A percentile compares a stretch with the other conserved stretches of the same genome.
Evolutionary conservation across 148 eudicot species (phyloP).

Genomic region (Fagopyrum tataricum): DNA sequence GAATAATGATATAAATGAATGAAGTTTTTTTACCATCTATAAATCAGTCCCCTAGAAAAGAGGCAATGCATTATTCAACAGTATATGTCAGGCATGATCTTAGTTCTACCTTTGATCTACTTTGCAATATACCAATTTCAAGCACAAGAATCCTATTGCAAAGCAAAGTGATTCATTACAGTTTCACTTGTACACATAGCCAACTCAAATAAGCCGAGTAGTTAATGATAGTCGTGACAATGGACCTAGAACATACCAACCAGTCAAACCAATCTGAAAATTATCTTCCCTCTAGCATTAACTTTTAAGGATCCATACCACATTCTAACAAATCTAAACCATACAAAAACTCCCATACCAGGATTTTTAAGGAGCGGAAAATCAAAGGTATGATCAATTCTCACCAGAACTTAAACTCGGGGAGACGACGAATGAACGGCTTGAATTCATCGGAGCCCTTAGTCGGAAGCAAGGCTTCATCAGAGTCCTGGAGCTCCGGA

Average conservation of each 20-base stretch:
- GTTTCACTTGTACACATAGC: background rate
- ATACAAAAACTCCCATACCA: background rate
- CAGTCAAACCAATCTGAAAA: background rate
- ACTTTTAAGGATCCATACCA: background rate
- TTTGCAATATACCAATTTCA: background rate
- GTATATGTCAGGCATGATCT: background rate
- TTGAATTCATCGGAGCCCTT: constrained; percentile 90
- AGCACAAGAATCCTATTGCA: background rate
- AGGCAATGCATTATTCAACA: background rate
- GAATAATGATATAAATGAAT: background rate
- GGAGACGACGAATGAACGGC: constrained; percentile 87
- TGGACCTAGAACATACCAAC: background rate
- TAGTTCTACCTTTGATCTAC: background rate
- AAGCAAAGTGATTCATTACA: background rate
- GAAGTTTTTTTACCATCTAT: background rate
- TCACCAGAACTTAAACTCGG: constrained; percentile 89
- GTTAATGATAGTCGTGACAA: background rate
- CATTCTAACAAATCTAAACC: background rate
- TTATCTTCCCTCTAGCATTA: background rate
- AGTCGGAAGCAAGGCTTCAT: constrained; percentile 65
- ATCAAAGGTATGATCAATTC: background rate
- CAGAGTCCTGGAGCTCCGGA: constrained; percentile 63
- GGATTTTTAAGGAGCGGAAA: background rate
- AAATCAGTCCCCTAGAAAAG: background rate
- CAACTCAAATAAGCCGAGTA: background rate